Evolutionary conservation across 1,284 basidiomycete genomes (phyloP), one percentile per base, ranked within the genome.

Genomic region (Mycena sp.): DNA sequence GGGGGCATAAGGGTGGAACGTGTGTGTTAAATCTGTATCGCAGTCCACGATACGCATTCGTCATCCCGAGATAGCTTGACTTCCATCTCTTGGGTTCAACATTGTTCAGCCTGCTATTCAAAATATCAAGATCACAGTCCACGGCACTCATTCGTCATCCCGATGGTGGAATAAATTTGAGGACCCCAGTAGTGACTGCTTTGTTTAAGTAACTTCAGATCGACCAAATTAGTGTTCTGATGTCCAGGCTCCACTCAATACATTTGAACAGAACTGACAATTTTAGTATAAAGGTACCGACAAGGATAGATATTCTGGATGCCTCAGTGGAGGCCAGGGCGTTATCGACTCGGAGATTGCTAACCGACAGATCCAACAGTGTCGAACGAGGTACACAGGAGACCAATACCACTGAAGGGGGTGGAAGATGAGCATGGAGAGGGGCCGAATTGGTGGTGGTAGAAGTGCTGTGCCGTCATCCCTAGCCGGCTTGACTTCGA

Each of bases 401-500:
- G 46, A 48, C 30, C 6, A 26, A 50, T 38, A 50, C 32, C 32
- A 38, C 49, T 50, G 21, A 35, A 49, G 48, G 48, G 48, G 29
- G 41, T 43, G 48, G 46, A 49, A 32, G 46, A 49, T 49, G 19
- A 35, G 46, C 46, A 35, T 49, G 46, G 30, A 49, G 30, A 23
- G 46, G 37, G 37, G 35, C 21, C 35, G 25, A 51, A 51, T 51
- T 51, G 49, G 49, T 28, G 49, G 49, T 26, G 32, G 48, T 43
- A 23, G 49, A 50, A 37, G 49, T 50, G 21, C 49, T 50, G 30
- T 50, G 49, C 49, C 50, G 50, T 52, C 50, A 52, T 52, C 50
- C 50, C 37, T 29, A 41, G 37, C 38, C 50, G 50, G 32, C 49
- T 43, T 43, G 19, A 43, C 41, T 43, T 43, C 41, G 41, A 43